Evolutionary conservation across 495 filamentous ascomycete genomes (phyloP).

Genomic region (Glarea lozoyensis): DNA sequence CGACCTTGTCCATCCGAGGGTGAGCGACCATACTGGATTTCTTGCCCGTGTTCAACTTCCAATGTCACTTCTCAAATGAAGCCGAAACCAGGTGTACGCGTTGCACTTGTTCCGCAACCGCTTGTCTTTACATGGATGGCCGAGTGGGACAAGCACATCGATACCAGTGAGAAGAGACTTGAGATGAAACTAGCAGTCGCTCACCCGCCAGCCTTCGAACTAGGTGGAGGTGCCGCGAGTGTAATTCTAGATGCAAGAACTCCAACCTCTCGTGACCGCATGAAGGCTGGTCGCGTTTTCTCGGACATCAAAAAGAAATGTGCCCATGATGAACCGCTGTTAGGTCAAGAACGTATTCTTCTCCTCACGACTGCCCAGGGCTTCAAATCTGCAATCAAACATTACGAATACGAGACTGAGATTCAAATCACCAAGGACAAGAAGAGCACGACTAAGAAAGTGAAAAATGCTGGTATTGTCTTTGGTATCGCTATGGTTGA

Average conservation of each 20-base stretch:
- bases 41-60: slow-evolving; percentile 5
- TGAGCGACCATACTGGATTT: slow-evolving; percentile 7
- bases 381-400: slow-evolving; percentile 5
- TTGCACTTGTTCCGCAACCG: slow-evolving; percentile 5
- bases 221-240: not conserved
- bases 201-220: not conserved
- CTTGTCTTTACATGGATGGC: slow-evolving; percentile 1
- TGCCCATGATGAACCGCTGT: not conserved
- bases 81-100: slow-evolving; percentile 1
- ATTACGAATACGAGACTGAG: slow-evolving; percentile 2
- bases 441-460: not conserved
- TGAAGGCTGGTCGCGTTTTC: not conserved
- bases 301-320: not conserved
- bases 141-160: slow-evolving; percentile 1
- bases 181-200: slow-evolving; percentile 3
- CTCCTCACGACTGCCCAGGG: not conserved
- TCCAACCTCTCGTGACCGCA: not conserved
- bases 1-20: not conserved
- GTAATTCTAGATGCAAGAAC: slow-evolving; percentile 3
- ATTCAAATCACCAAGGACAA: not conserved
- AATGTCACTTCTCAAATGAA: slow-evolving; percentile 7
- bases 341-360: slow-evolving; percentile 3
- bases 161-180: not conserved
- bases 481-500: slow-evolving; percentile 14
- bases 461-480: slow-evolving; percentile 6